Evolutionary conservation across 148 eudicot species (phyloP), one percentile per base, ranked within the genome.

Genomic region (Dysphania ambrosioides): DNA sequence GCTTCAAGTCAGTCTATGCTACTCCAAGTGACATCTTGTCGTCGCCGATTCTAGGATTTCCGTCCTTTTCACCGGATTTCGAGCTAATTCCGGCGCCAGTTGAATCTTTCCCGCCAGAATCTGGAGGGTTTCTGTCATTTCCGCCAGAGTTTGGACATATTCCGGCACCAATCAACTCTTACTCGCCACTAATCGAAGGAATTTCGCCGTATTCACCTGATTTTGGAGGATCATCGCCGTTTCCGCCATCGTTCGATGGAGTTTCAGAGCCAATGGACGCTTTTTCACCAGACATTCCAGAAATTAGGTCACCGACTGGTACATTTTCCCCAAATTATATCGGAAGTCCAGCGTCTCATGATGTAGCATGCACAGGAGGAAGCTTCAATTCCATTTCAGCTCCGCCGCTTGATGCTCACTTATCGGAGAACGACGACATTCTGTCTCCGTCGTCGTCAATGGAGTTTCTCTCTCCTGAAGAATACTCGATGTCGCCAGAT

Each of bases 371-470:
- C 34, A 36, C 55, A 1, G 75, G 64, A 77, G 56, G 70, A 13
- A 29, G 21, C 61, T 62, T 70, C 78, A 29, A 60, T 29, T 51
- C 75, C 5, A 64, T 79, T 27, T 79, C 78, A 18, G 16, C 31
- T 49, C 75, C 73, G 6, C 84, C 84, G 31, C 19, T 15, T 18
- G 55, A 60, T 57, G 64, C 57, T 42, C 32, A 41, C 42, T 56
- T 70, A 21, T 11, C 71, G 31, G 74, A 65, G 0, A 0, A 8
- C 19, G 74, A 16, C 6, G 29, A 53, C 42, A 59, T 36, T 34
- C 70, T 30, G 23, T 21, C 65, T 0, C 71, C 80, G n/a, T 65
- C 80, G 0, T 70, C 70, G 6, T 23, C 70, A 29, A 26, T 6
- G 16, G 53, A 67, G 19, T 24, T 40, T 23, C 51, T 41, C 34